Evolutionary conservation across 306 rosid genomes (phyloP).

Genomic region (Prosopis cineraria): DNA sequence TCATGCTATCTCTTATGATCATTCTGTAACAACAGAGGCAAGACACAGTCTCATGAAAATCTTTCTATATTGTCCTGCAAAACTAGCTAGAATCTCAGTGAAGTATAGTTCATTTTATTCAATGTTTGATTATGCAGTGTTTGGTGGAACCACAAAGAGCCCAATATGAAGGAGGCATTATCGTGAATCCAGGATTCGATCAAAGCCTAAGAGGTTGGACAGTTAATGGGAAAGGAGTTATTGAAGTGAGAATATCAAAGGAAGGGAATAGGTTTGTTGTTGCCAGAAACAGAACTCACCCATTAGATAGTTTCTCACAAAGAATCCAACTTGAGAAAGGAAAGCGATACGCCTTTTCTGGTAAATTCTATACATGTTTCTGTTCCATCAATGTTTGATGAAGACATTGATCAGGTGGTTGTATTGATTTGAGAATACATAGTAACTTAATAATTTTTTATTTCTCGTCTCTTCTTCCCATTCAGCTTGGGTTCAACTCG

Average conservation of each 20-base stretch:
- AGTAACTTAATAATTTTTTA: not conserved
- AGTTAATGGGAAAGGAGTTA: conserved; percentile 55
- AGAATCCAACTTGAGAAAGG: conserved; percentile 58
- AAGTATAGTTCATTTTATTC: not conserved
- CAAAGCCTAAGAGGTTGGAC: conserved; percentile 62
- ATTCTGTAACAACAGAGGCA: conserved; percentile 68
- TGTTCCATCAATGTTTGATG: not conserved
- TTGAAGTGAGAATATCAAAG: conserved; percentile 49
- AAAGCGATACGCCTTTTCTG: conserved; percentile 57
- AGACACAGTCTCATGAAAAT: conserved; percentile 23
- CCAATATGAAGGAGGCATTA: conserved; percentile 76
- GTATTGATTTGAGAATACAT: not conserved
- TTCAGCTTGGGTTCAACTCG: conserved; percentile 75
- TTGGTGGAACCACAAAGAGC: conserved; percentile 53
- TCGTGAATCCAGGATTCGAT: conserved; percentile 75
- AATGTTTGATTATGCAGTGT: conserved; percentile 57
- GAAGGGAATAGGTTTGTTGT: conserved; percentile 68
- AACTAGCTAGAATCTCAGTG: not conserved
- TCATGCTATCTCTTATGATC: conserved; percentile 55
- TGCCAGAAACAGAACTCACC: conserved; percentile 45
- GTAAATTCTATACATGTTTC: conserved; percentile 30
- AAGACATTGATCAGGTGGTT: not conserved
- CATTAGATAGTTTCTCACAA: conserved; percentile 62
- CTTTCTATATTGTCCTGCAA: not conserved
- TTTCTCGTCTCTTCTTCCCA: not conserved